A percentile compares a stretch with the other conserved stretches of the same genome.
phyloP scores from a whole-genome alignment of 495 filamentous ascomycete genomes.

The Penicillium parvum region DNA sequence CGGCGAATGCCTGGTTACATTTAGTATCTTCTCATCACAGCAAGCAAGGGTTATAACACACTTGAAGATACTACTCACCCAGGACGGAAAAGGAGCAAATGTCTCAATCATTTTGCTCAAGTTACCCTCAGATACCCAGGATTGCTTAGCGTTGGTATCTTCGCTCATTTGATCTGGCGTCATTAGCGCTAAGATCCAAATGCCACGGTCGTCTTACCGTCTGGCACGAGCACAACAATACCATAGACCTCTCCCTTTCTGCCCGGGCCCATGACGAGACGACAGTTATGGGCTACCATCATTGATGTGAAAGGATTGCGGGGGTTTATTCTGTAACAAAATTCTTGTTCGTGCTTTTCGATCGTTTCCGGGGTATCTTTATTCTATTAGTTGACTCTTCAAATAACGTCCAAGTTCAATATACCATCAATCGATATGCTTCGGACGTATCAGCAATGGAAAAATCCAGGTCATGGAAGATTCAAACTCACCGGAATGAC shows the following conservation, averaged over 20 bases:
- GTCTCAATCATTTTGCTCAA: conserved; percentile 32
- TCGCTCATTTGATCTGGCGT: conserved; percentile 23
- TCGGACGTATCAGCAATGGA: neutral
- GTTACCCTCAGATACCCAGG: conserved; percentile 22
- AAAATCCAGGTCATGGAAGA: neutral
- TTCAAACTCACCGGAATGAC: conserved; percentile 24
- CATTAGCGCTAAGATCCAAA: neutral
- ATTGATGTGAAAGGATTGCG: conserved; percentile 20
- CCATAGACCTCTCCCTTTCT: conserved; percentile 21
- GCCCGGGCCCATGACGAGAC: conserved; percentile 22
- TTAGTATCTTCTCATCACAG: neutral
- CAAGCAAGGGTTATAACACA: conserved; percentile 1
- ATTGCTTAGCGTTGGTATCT: conserved; percentile 17
- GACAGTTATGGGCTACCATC: conserved; percentile 21
- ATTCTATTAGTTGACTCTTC: neutral
- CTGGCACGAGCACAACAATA: conserved; percentile 19
- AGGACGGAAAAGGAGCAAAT: conserved; percentile 33
- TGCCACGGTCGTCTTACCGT: conserved; percentile 2
- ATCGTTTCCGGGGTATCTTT: conserved; percentile 16
- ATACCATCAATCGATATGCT: conserved; percentile 26
- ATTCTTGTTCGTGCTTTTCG: conserved; percentile 17
- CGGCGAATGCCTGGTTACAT: conserved; percentile 12
- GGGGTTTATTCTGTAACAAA: conserved; percentile 24
- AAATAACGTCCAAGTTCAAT: neutral
- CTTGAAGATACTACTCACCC: conserved; percentile 25